Evolutionary conservation across 2,329 filamentous ascomycete species (phyloP).

Genomic region (Anthostomella pinea): DNA sequence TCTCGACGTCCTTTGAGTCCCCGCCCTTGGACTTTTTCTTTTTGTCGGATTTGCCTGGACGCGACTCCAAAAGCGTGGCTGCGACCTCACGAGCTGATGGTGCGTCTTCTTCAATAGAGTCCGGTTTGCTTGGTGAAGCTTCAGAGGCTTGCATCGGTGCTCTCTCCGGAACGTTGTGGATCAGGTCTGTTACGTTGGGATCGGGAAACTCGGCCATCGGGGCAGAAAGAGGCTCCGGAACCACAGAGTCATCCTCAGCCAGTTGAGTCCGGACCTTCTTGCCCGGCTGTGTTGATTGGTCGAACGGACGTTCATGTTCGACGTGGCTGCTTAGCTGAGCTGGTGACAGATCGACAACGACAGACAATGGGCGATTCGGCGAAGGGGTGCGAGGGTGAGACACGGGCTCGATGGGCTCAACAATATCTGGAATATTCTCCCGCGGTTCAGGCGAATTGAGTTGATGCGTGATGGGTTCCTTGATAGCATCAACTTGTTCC

Average conservation of each 20-base stretch:
- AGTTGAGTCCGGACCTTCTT: slow-evolving; percentile 35
- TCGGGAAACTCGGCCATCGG: too few species aligned
- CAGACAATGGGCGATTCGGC: slow-evolving; percentile 10
- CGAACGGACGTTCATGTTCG: slow-evolving; percentile 37
- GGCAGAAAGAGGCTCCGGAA: slow-evolving; percentile 27
- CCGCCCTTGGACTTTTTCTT: slow-evolving; percentile 12
- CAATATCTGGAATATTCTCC: slow-evolving; percentile 5
- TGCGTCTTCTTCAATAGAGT: not conserved
- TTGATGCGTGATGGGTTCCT: too few species aligned
- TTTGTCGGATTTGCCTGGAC: slow-evolving; percentile 8
- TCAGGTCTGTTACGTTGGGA: too few species aligned
- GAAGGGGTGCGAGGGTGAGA: slow-evolving; percentile 18
- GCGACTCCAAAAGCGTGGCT: slow-evolving; percentile 2
- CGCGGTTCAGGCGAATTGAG: not conserved
- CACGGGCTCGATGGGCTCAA: slow-evolving; percentile 6
- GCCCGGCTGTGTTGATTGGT: slow-evolving; percentile 32
- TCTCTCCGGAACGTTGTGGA: too few species aligned
- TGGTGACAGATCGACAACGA: slow-evolving; percentile 31
- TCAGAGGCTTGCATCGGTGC: too few species aligned
- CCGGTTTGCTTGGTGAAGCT: not conserved
- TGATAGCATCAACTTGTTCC: slow-evolving; percentile 9
- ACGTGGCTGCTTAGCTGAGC: slow-evolving; percentile 34
- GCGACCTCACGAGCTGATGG: not conserved
- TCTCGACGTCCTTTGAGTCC: slow-evolving; percentile 11
- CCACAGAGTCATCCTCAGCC: slow-evolving; percentile 21